These are phyloP conservation scores for Hypoxylon sp. DNA, from an alignment of 2,329 filamentous ascomycete genomes.

Conservation along the genomic window DNA sequence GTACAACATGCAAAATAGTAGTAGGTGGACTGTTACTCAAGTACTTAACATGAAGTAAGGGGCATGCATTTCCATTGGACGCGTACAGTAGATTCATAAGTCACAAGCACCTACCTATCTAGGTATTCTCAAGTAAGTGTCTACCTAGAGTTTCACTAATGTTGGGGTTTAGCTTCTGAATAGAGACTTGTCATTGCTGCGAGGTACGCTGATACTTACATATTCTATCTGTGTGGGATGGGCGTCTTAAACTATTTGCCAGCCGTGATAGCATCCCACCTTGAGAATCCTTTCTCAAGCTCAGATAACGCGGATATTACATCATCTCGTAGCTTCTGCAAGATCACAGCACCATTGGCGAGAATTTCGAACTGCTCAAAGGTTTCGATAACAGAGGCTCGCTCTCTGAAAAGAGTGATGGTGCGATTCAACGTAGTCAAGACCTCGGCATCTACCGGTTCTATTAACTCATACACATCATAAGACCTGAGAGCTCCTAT, in stretches of 20 bases:
- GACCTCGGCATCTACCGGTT: conserved; percentile 14
- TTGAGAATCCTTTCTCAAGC: conserved; percentile 8
- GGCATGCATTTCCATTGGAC: too few species aligned
- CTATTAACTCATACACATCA: conserved; percentile 12
- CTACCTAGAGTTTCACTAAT: too few species aligned
- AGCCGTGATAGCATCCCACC: conserved; percentile 12
- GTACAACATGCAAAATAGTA: too few species aligned
- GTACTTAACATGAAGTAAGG: too few species aligned
- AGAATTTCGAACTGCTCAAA: conserved; percentile 24
- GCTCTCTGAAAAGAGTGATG: conserved; percentile 5
- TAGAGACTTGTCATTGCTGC: too few species aligned
- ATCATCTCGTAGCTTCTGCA: conserved; percentile 8
- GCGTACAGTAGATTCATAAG: too few species aligned
- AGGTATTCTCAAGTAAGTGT: too few species aligned
- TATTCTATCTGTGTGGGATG: too few species aligned
- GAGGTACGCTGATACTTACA: background rate
- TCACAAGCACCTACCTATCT: too few species aligned
- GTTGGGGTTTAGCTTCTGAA: too few species aligned
- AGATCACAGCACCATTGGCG: conserved; percentile 2
- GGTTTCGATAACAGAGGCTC: conserved; percentile 1
- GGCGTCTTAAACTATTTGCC: conserved; percentile 13
- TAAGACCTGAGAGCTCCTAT: conserved; percentile 12
- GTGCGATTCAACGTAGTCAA: conserved; percentile 18
- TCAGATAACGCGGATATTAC: conserved; percentile 1
- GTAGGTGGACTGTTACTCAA: too few species aligned